phyloP scores from a whole-genome alignment of 306 rosid species.

The Prunus kanzakura region DNA sequence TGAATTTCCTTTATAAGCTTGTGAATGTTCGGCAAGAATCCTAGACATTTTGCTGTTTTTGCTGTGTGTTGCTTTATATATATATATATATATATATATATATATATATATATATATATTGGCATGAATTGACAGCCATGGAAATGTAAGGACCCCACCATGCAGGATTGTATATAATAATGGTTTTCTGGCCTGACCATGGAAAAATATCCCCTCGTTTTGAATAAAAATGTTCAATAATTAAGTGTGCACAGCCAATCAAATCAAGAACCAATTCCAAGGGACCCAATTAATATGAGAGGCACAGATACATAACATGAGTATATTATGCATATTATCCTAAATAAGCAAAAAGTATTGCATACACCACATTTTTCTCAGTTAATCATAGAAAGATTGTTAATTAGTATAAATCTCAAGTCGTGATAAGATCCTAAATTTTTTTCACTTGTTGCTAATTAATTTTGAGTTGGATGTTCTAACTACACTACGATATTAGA shows the following conservation, averaged over 20 bases:
- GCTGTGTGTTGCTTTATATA: not conserved
- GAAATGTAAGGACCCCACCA: not conserved
- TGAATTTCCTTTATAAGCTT: not conserved
- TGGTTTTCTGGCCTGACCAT: not conserved
- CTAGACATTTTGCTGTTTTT: not conserved
- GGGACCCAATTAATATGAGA: conserved; percentile 18
- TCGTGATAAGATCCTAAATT: too few relatives aligned
- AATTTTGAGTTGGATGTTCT: too few relatives aligned
- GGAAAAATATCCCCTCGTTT: not conserved
- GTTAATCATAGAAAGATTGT: too few relatives aligned
- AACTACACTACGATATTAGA: too few relatives aligned
- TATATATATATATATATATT: not conserved
- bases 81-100: not conserved
- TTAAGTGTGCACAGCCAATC: conserved; percentile 32
- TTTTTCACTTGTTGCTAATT: too few relatives aligned
- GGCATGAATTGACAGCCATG: conserved; percentile 6
- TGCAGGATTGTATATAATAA: not conserved
- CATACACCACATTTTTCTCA: too few relatives aligned
- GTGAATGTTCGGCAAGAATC: conserved; percentile 24
- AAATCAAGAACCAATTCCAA: conserved; percentile 37
- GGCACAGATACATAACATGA: not conserved
- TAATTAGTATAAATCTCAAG: too few relatives aligned
- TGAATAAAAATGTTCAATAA: not conserved
- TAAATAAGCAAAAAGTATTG: too few relatives aligned
- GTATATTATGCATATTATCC: not conserved